Base-by-base conservation (phyloP, 23 red algal genomes). In the Gracilaria gracilis region DNA sequence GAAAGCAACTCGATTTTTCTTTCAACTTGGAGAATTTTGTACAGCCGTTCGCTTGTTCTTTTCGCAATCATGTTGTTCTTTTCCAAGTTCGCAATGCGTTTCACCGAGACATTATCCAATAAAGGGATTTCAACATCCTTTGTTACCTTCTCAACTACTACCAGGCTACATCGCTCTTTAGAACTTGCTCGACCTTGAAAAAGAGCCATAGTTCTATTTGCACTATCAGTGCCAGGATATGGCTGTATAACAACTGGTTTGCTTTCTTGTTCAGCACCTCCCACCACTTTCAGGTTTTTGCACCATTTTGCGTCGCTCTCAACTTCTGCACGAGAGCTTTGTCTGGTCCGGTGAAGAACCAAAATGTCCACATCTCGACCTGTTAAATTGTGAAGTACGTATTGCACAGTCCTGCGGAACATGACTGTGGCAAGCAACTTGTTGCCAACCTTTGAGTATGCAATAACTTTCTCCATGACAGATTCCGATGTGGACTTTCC, bases 121-220 rank as follows among this genome's bases (percentile, higher is more conserved):
- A 64, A 64, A 64, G 58, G 58, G 27, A 64, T 29, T 64, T 64
- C 58, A 64, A 64, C 58, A 64, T 64, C 15, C 58, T 17, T 64
- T 29, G 21, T 64, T 6, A 64, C 58, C 7, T 64, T 27, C 15
- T 64, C 58, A 64, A 29, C 16, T 27, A 64, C 58, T 9, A 64
- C 58, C 58, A 64, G 16, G 4, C 15, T n/a, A 15, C 58, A 64
- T 64, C 58, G 58, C 58, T 64, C 58, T 29, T 64, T 64, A 29
- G 58, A 4, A 27, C 23, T 5, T 9, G 27, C 58, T n/a, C 16
- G 58, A 64, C 4, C 42, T 7, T 46, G 42, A 46, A 46, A 7
- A 46, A 46, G 5, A 46, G 4, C 42, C 4, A 7, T 46, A 4
- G 11, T 46, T 46, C 42, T 46, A 46, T 46, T 46, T 46, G 42